A percentile compares a stretch with the other conserved stretches of the same genome.
Evolutionary conservation across 2,329 filamentous ascomycete genomes (phyloP).

Genomic region (Colletotrichum magnum): DNA sequence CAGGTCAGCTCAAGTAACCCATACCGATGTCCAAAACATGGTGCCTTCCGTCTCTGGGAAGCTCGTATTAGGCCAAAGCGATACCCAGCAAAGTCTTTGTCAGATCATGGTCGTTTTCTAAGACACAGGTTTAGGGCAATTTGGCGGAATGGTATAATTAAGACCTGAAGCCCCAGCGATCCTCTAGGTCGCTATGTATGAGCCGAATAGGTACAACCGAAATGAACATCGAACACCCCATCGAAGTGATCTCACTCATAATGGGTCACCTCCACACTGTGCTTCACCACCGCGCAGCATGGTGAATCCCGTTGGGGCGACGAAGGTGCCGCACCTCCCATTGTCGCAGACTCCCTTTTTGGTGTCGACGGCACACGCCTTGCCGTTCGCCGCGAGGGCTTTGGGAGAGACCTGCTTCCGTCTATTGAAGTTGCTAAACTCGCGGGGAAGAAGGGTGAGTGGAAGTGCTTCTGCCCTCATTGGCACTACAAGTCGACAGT

Average conservation of each 20-base stretch:
- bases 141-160: too few relatives aligned
- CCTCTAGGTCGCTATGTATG: background rate
- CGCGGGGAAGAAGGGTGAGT: conserved; percentile 4
- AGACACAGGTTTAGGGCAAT: too few relatives aligned
- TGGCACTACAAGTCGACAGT: background rate
- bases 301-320: conserved; percentile 27
- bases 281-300: conserved; percentile 14
- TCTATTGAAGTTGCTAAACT: background rate
- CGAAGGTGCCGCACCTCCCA: conserved; percentile 32
- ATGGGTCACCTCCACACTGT: conserved; percentile 6
- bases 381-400: conserved; percentile 25
- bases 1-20: too few relatives aligned
- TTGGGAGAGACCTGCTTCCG: background rate
- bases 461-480: conserved; percentile 25
- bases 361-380: background rate
- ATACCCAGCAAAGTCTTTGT: too few relatives aligned
- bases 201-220: conserved; percentile 5
- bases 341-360: conserved; percentile 30
- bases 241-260: background rate
- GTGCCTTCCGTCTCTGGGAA: too few relatives aligned
- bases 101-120: too few relatives aligned
- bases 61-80: too few relatives aligned
- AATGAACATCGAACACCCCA: background rate
- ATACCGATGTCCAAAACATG: too few relatives aligned
- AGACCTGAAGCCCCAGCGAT: too few relatives aligned